Base-by-base conservation (phyloP, 495 filamentous ascomycete genomes). In the Neurospora sp. region DNA sequence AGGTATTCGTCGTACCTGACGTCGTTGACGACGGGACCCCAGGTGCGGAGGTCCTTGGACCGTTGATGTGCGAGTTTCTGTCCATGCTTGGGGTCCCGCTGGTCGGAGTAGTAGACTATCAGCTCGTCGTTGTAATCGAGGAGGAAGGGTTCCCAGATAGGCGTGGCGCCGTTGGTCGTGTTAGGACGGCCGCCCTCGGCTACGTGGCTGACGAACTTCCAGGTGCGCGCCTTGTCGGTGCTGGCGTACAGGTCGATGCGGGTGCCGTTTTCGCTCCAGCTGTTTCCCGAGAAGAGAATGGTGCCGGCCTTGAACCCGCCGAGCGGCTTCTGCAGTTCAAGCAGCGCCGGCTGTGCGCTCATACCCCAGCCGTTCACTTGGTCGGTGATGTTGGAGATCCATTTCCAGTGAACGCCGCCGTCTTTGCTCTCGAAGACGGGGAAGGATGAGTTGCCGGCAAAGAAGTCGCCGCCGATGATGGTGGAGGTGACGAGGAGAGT, bases 81-180 rank as follows among this genome's bases (percentile, higher is more conserved):
- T 35, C 90, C 90, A 75, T 93, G 82, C 1, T 81, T 82, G 20
- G 84, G 80, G 77, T 92, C 90, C 44, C 91, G 84, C 75, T 92
- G 90, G 76, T 93, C 91, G 5, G 89, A 88, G 80, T 92, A 93
- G 79, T 89, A 93, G 80, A 81, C 82, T 31, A 92, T 84, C 27
- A 92, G 79, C 72, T 88, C 82, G 68, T 85, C 81, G 37, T 90
- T 82, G 76, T 88, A 78, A 18, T 22, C 76, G 81, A 92, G 74
- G 22, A 92, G 78, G 77, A 89, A 91, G 0, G 91, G 91, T 79
- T 93, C 91, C 91, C 91, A 92, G 7, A 92, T 86, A 3, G 90
- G 89, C 0, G 89, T 90, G 44, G 86, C 70, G 4, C 89, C 90
- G 77, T 92, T 91, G 71, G 85, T 82, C 0, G 91, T 89, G 27